Evolutionary conservation across 345 rosid species (phyloP), one percentile per base, ranked within the genome.

Genomic region (Eucalyptus fibrosa): DNA sequence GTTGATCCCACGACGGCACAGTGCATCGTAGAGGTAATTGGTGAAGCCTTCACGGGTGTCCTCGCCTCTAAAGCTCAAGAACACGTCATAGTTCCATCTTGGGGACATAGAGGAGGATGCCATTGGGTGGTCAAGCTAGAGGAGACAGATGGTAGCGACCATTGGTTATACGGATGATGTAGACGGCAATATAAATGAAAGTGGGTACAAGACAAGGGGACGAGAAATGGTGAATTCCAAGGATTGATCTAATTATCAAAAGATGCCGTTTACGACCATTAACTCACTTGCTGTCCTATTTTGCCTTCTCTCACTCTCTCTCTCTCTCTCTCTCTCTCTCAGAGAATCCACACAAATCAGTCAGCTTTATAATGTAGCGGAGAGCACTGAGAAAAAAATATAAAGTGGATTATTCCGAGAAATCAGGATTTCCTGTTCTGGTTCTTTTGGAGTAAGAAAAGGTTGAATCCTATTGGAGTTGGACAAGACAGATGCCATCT

Each of bases 41-140:
- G 91, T 87, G 88, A 93, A 92, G 88, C 86, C 90, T 37, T 90
- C 87, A 45, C 93, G 89, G 51, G 91, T 90, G 90, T 91, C 92
- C n/a, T 89, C 90, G 0, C 92, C 92, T 83, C 92, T 51, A 77
- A 91, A 92, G 80, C 94, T 93, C 88, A 91, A 86, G 89, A 91
- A 93, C 85, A 90, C 92, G 18, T 93, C 93, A 60, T 89, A 91
- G 34, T 86, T 90, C 91, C 88, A 87, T 21, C 62, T 53, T 81
- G 87, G 77, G 12, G 87, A 34, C 82, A 47, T 37, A 87, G 89
- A 42, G 3, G 88, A 85, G 72, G 87, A 89, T n/a, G 87, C 88
- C 49, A n/a, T 87, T 56, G 32, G 90, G 65, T 19, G 88, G 65
- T 49, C 18, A 32, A 69, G 60, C 40, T n/a, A n/a, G 45, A 37